phyloP scores from a whole-genome alignment of 2,329 filamentous ascomycete genomes.

The Plectosphaerella plurivora region DNA sequence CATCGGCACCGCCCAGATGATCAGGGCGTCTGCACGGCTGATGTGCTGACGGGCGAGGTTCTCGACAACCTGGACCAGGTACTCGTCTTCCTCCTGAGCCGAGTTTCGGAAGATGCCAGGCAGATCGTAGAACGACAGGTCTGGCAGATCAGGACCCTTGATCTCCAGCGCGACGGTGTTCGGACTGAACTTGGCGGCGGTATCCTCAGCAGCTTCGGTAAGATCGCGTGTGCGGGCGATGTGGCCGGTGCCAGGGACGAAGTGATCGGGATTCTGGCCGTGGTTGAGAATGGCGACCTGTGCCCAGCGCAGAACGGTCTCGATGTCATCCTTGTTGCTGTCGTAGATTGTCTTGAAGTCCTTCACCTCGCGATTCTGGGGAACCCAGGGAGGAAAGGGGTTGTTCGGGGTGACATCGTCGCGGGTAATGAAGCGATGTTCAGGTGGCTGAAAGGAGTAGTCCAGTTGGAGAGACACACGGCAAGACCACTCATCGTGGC shows the following conservation, averaged over 20 bases:
- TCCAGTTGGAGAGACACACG: conserved; percentile 60
- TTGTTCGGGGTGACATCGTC: conserved; percentile 43
- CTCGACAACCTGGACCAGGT: conserved; percentile 67
- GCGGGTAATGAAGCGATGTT: conserved; percentile 32
- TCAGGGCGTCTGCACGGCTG: conserved; percentile 62
- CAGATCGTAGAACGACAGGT: conserved; percentile 79
- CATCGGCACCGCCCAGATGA: conserved; percentile 75
- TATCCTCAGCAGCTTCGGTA: conserved; percentile 31
- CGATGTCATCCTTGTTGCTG: conserved; percentile 50
- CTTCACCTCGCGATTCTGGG: conserved; percentile 39
- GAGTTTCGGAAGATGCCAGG: conserved; percentile 76
- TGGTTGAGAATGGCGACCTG: conserved; percentile 77
- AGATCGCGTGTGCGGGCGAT: conserved; percentile 29
- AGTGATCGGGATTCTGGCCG: conserved; percentile 42
- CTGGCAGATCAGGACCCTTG: conserved; percentile 63
- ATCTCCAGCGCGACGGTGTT: conserved; percentile 78
- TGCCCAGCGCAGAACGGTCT: conserved; percentile 65
- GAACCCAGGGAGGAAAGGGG: conserved; percentile 63
- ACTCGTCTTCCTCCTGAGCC: conserved; percentile 58
- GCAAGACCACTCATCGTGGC: conserved; percentile 60
- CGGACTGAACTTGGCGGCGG: conserved; percentile 69
- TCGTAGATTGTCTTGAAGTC: conserved; percentile 62
- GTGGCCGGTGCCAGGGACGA: conserved; percentile 45
- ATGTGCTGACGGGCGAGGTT: conserved; percentile 71
- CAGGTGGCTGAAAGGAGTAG: conserved; percentile 51